Evolutionary conservation across 805 yeast species (phyloP).

Genomic region (Ogataea zsoltii): DNA sequence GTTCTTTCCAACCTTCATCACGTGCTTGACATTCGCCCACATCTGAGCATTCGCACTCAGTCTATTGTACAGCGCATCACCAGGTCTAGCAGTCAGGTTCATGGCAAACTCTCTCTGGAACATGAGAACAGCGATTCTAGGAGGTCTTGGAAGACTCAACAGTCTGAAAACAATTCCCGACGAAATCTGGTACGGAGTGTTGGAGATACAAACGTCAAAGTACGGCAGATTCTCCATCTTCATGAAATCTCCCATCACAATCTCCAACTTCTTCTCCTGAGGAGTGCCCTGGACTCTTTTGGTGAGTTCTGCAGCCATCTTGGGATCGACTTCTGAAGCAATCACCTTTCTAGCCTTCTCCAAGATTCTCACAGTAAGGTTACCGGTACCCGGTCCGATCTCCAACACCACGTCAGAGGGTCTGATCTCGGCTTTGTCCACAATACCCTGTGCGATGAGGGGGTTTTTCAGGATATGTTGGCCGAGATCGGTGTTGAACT

Average conservation of each 20-base stretch:
- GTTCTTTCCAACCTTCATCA: constrained; percentile 97
- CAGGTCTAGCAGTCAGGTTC: constrained; percentile 91
- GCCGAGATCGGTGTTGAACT: constrained; percentile 94
- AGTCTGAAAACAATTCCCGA: constrained; percentile 94
- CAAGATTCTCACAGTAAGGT: constrained; percentile 86
- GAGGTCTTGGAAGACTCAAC: constrained; percentile 88
- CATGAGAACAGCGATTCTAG: constrained; percentile 93
- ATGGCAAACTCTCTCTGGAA: constrained; percentile 97
- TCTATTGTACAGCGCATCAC: constrained; percentile 91
- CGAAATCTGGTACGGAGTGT: constrained; percentile 96
- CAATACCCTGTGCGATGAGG: constrained; percentile 95
- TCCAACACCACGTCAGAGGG: constrained; percentile 93
- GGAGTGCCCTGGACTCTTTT: constrained; percentile 98
- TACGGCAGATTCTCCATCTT: constrained; percentile 86
- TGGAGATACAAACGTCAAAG: constrained; percentile 93
- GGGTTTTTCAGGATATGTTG: constrained; percentile 98
- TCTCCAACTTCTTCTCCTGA: constrained; percentile 85
- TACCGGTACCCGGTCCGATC: constrained; percentile 99
- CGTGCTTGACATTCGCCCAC: constrained; percentile 99
- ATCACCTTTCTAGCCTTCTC: constrained; percentile 93
- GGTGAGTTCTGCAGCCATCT: constrained; percentile 98
- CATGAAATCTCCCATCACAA: constrained; percentile 92
- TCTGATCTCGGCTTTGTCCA: constrained; percentile 89
- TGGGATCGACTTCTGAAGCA: constrained; percentile 98
- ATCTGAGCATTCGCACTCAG: constrained; percentile 95